These are phyloP conservation scores for Gymnopilus junonius DNA, from an alignment of 768 basidiomycete species.

Conservation along the genomic window DNA sequence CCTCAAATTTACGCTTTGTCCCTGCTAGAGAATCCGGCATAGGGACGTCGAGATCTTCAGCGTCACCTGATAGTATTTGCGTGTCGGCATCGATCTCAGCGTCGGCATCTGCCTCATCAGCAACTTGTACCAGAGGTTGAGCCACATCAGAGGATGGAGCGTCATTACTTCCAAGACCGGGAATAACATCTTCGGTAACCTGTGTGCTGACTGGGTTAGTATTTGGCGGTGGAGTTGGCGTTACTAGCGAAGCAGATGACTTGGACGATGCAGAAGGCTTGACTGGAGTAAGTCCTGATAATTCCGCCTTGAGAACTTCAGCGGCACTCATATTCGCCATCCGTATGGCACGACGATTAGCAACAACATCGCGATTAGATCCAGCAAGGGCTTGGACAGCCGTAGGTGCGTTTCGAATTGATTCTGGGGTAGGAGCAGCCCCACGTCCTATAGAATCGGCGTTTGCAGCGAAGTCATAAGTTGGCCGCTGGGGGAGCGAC, in stretches of 20 bases:
- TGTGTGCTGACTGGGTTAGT: conserved; percentile 31
- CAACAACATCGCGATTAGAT: conserved; percentile 89
- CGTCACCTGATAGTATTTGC: conserved; percentile 22
- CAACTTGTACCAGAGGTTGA: not conserved
- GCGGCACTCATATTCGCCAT: conserved; percentile 98
- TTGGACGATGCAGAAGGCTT: conserved; percentile 45
- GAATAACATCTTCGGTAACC: conserved; percentile 37
- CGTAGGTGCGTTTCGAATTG: conserved; percentile 57
- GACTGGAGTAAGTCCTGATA: conserved; percentile 61
- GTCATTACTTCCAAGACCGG: conserved; percentile 39
- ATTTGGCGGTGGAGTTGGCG: conserved; percentile 18
- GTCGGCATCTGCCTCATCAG: conserved; percentile 32
- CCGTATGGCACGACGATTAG: conserved; percentile 87
- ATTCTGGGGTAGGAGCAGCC: conserved; percentile 61
- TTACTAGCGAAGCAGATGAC: conserved; percentile 29
- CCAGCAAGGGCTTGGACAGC: conserved; percentile 79
- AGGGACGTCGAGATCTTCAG: conserved; percentile 20
- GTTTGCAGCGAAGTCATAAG: conserved; percentile 71
- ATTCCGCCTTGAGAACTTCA: conserved; percentile 89
- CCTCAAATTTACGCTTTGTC: conserved; percentile 53
- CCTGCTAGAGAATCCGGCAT: conserved; percentile 17
- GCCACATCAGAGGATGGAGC: not conserved
- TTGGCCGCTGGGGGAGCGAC: conserved; percentile 67
- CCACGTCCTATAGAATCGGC: conserved; percentile 82
- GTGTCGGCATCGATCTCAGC: conserved; percentile 35